phyloP scores from a whole-genome alignment of 192 early-diverging fungal genomes.

The Linnemannia exigua region DNA sequence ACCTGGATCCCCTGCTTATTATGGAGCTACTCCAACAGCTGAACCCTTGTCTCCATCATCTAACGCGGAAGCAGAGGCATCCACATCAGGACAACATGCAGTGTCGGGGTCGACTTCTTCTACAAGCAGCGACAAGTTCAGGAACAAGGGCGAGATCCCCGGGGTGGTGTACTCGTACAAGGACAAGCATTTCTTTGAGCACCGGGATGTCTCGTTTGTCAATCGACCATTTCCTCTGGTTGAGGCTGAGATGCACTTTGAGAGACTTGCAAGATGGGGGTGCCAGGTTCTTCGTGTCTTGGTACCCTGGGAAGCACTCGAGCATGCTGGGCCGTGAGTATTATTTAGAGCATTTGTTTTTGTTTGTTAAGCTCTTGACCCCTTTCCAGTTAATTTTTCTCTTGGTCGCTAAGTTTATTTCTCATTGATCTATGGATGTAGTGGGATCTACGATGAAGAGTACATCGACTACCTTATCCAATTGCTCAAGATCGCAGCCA shows the following conservation, averaged over 20 bases:
- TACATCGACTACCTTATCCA: slow-evolving; percentile 68
- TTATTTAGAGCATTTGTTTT: neutral
- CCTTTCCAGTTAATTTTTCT: neutral
- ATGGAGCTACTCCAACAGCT: slow-evolving; percentile 12
- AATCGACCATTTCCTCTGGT: slow-evolving; percentile 78
- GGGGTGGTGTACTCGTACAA: slow-evolving; percentile 52
- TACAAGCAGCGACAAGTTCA: neutral
- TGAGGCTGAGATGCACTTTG: slow-evolving; percentile 80
- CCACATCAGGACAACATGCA: neutral
- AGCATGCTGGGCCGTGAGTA: slow-evolving; percentile 69
- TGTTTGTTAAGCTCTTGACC: neutral
- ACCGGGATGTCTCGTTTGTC: slow-evolving; percentile 75
- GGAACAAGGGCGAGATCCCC: slow-evolving; percentile 22
- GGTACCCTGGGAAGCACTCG: slow-evolving; percentile 84
- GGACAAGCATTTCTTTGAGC: slow-evolving; percentile 63
- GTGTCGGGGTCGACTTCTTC: neutral
- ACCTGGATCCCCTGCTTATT: neutral
- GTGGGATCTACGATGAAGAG: slow-evolving; percentile 68
- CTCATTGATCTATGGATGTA: slow-evolving; percentile 6
- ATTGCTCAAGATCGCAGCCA: slow-evolving; percentile 59
- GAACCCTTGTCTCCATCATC: neutral
- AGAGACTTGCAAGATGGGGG: slow-evolving; percentile 74
- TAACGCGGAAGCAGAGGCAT: neutral
- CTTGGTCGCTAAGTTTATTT: neutral
- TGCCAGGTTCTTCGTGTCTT: slow-evolving; percentile 80